phyloP scores from a whole-genome alignment of 495 filamentous ascomycete genomes.

The Aspergillus hancockii region DNA sequence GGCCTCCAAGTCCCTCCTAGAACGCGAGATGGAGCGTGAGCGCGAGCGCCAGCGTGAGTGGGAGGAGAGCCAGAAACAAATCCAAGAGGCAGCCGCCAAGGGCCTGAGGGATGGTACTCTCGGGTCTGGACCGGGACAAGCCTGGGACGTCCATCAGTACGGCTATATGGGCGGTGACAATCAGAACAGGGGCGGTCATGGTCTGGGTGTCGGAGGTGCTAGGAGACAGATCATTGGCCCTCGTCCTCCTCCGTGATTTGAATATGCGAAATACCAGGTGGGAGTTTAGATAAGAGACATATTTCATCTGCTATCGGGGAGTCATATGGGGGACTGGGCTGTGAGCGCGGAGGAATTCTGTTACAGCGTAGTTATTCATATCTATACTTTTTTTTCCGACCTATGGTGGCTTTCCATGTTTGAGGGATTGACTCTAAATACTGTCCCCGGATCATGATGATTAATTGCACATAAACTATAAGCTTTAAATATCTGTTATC shows the following conservation, averaged over 20 bases:
- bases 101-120: constrained; percentile 43
- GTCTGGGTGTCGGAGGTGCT: constrained; percentile 67
- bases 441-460: neutral
- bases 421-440: neutral
- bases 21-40: constrained; percentile 96
- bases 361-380: neutral
- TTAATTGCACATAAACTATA: neutral
- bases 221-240: constrained; percentile 82
- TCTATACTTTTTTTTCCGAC: neutral
- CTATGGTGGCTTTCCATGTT: neutral
- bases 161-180: constrained; percentile 83
- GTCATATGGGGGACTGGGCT: neutral
- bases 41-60: constrained; percentile 90
- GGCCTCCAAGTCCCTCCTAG: constrained; percentile 80
- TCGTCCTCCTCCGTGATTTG: constrained; percentile 59
- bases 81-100: constrained; percentile 52
- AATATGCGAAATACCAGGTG: neutral
- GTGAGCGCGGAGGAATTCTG: neutral
- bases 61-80: constrained; percentile 86
- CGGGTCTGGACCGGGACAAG: constrained; percentile 56
- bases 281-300: neutral
- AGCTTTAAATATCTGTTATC: neutral
- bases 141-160: constrained; percentile 89
- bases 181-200: constrained; percentile 70
- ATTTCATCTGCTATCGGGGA: neutral